Conservation (phyloP, 2,329 filamentous ascomycete genomes). For the Calonectria pauciramosa region DNA sequence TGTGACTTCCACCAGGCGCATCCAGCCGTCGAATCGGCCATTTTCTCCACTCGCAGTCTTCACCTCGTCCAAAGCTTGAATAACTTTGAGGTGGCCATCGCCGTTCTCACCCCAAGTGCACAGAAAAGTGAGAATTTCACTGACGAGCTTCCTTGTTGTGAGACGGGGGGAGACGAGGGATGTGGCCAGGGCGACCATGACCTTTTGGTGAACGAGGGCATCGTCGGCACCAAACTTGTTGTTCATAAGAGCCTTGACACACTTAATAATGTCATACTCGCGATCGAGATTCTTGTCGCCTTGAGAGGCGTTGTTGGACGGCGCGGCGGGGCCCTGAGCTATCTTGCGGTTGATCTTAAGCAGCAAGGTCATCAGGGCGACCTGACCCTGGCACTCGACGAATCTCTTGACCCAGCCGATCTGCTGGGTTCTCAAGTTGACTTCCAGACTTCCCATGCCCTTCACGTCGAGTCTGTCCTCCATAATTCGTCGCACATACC, state of each 20-base stretch:
- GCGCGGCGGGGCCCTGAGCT: conserved; percentile 75
- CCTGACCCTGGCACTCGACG: conserved; percentile 96
- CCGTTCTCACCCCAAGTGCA: conserved; percentile 91
- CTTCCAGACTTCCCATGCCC: conserved; percentile 91
- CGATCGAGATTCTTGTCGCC: conserved; percentile 86
- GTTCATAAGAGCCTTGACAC: conserved; percentile 97
- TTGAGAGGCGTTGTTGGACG: conserved; percentile 67
- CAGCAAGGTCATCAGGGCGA: conserved; percentile 93
- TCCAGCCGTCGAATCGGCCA: conserved; percentile 97
- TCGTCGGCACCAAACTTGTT: conserved; percentile 99
- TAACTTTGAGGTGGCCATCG: conserved; percentile 91
- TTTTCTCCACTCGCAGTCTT: conserved; percentile 92
- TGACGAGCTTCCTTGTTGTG: conserved; percentile 93
- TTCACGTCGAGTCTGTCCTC: conserved; percentile 94
- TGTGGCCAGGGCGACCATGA: conserved; percentile 87
- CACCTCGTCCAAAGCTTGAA: conserved; percentile 92
- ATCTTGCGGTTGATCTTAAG: conserved; percentile 94
- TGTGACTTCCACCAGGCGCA: conserved; percentile 97
- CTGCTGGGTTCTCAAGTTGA: conserved; percentile 94
- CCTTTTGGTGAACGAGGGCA: conserved; percentile 89
- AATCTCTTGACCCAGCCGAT: conserved; percentile 98
- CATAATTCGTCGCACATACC: conserved; percentile 98
- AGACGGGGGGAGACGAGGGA: conserved; percentile 91
- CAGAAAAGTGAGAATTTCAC: conserved; percentile 95
- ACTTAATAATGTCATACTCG: conserved; percentile 98